Conservation (phyloP, 75 land plant genomes). For the Picea sitchensis region DNA sequence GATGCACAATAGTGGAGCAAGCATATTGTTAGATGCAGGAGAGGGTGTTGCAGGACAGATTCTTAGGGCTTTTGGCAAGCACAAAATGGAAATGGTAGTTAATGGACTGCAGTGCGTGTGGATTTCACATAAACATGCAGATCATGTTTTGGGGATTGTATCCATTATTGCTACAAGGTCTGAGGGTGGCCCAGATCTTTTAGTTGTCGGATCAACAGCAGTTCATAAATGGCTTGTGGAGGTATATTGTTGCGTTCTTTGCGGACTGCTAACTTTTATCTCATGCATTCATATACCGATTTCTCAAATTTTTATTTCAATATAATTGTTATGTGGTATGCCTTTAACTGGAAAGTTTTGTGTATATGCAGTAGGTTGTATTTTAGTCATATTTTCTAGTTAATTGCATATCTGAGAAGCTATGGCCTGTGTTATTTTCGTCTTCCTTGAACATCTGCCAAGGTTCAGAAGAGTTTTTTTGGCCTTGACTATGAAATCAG, state of each 20-base stretch:
- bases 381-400: not conserved
- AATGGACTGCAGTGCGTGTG: conserved; percentile 21
- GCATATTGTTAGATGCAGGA: conserved; percentile 28
- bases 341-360: not conserved
- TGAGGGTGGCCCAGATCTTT: not conserved
- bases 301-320: not conserved
- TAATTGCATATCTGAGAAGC: not conserved
- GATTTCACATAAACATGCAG: conserved; percentile 36
- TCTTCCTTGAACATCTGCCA: not conserved
- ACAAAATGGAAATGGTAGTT: conserved; percentile 5
- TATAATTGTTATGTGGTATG: not conserved
- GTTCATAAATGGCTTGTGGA: conserved; percentile 20
- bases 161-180: conserved; percentile 15
- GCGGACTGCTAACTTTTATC: not conserved
- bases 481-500: not conserved
- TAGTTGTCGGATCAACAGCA: conserved; percentile 19
- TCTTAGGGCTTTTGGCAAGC: conserved; percentile 17
- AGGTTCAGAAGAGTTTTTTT: not conserved
- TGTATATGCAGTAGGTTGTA: not conserved
- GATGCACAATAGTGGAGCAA: not conserved
- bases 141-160: conserved; percentile 28
- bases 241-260: conserved; percentile 7
- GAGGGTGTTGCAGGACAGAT: conserved; percentile 30
- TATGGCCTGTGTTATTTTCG: not conserved
- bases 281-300: not conserved